Base-by-base conservation (phyloP, 1,284 basidiomycete species). In the Cryptococcus floricola region DNA sequence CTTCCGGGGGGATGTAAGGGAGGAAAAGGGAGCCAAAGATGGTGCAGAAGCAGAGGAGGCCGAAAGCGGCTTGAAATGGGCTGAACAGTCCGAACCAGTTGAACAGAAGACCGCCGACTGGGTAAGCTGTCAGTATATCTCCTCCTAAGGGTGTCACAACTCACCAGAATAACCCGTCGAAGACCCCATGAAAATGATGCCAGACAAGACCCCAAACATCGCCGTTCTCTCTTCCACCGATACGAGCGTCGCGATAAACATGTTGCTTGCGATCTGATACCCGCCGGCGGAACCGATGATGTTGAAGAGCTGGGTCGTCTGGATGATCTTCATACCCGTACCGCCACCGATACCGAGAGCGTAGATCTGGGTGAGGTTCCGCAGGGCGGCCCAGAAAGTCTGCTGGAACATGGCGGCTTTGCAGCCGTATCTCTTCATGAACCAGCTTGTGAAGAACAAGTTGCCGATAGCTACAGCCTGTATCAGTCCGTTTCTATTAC, bases 321-420 rank as follows among this genome's bases (percentile, higher is more conserved):
- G 68, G 39, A 76, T 69, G 50, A 76, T 69, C 16, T 47, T 44
- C 34, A 75, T 69, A 2, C 73, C 74, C 2, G 47, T 18, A 2
- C 10, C 39, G 0, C 67, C 68, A 9, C 75, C 75, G 8, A 62
- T 23, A 16, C 53, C 49, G 28, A 75, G 56, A 0, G 69, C 70
- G 46, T 67, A 67, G 49, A 69, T 71, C 54, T 77, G 76, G 23
- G 53, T 61, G 13, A 75, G 53, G 52, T 73, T 73, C 8, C 77
- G 62, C 14, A 76, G 28, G 3, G 69, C 63, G 0, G 75, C 74
- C 69, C 70, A 74, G 39, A 67, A 56, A 0, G 76, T 71, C 52
- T 78, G 77, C 27, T 70, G 63, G 54, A 75, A 66, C 64, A 78
- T 68, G 18, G 75, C 71, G 0, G 62, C 56, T 49, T 72, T 71